A percentile compares a stretch with the other conserved stretches of the same genome.
Conservation (phyloP, 2,329 filamentous ascomycete genomes). For the Fusarium foetens region DNA sequence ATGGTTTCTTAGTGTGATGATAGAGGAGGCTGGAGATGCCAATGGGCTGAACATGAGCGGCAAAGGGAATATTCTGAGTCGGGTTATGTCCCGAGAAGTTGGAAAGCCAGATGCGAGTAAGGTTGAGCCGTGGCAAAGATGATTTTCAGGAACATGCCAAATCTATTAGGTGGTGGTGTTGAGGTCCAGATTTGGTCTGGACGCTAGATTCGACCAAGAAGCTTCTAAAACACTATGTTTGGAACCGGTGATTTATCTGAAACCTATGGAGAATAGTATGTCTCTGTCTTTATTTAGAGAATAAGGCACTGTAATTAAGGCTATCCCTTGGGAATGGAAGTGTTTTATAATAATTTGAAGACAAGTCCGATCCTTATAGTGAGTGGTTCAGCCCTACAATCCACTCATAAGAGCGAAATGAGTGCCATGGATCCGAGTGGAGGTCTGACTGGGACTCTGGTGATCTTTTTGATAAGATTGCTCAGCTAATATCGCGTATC, state of each 20-base stretch:
- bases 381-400: slow-evolving; percentile 31
- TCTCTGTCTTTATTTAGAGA: background rate
- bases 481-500: background rate
- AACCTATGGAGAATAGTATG: background rate
- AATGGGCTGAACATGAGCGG: background rate
- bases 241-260: background rate
- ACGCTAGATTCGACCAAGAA: background rate
- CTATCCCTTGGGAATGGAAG: background rate
- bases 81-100: background rate
- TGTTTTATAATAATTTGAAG: background rate
- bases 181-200: background rate
- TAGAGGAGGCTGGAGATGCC: slow-evolving; percentile 15
- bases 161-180: slow-evolving; percentile 1
- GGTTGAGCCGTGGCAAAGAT: background rate
- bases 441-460: slow-evolving; percentile 5
- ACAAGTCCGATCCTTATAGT: background rate
- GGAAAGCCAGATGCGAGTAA: background rate
- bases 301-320: background rate
- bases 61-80: background rate
- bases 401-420: slow-evolving; percentile 11
- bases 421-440: background rate
- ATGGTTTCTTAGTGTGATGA: slow-evolving; percentile 2
- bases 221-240: background rate
- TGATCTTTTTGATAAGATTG: background rate
- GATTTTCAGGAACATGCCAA: background rate